phyloP scores from a whole-genome alignment of 345 rosid genomes.

The Jatropha curcas region DNA sequence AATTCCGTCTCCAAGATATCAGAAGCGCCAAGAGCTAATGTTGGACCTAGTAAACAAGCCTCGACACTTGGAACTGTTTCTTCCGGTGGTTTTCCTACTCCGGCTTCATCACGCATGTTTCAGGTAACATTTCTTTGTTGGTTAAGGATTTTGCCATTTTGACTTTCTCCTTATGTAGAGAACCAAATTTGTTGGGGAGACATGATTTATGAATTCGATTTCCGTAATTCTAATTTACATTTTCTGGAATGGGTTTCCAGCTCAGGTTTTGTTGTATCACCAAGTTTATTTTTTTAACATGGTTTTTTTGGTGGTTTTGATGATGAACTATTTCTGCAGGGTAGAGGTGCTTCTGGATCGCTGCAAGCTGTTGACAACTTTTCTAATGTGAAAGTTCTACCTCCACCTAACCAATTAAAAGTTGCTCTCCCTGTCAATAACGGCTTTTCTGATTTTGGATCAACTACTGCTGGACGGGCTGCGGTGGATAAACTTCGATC shows the following conservation, averaged over 20 bases:
- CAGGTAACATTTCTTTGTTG: conserved; percentile 46
- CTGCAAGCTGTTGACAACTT: conserved; percentile 41
- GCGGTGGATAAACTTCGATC: conserved; percentile 48
- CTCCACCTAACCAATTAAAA: conserved; percentile 48
- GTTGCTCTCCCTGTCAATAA: conserved; percentile 34
- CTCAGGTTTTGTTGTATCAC: not conserved
- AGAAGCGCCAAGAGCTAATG: conserved; percentile 43
- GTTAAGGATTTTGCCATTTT: not conserved
- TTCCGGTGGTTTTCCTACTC: conserved; percentile 34
- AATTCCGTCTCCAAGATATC: conserved; percentile 43
- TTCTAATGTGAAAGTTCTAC: conserved; percentile 45
- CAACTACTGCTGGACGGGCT: conserved; percentile 37
- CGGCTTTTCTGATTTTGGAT: conserved; percentile 47
- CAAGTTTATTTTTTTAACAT: not conserved
- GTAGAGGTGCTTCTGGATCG: conserved; percentile 51
- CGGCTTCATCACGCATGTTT: conserved; percentile 38
- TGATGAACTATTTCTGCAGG: conserved; percentile 41
- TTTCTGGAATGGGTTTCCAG: not conserved
- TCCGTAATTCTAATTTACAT: not conserved
- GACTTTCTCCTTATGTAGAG: not conserved
- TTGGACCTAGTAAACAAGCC: conserved; percentile 50
- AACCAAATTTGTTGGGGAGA: not conserved
- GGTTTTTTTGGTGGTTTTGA: conserved; percentile 14
- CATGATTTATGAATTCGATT: not conserved
- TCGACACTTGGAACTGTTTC: conserved; percentile 39